Conservation (phyloP, 306 rosid genomes). For the Rosa chinensis region DNA sequence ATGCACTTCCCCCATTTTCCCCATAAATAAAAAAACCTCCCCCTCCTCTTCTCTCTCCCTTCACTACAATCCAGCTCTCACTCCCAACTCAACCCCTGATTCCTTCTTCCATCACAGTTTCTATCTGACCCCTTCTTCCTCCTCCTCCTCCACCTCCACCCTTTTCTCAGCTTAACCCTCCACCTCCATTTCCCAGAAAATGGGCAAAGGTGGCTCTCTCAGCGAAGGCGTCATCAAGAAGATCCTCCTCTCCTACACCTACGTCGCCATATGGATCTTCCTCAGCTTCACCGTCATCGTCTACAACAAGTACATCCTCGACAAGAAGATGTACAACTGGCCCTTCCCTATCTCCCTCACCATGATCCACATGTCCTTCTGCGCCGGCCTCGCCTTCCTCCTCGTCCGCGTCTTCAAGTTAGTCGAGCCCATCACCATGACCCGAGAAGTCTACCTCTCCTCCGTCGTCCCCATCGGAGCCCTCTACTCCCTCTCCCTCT, state of each 20-base stretch:
- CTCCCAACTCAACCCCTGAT: conserved; percentile 7
- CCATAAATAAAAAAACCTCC: neutral
- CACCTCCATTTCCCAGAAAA: conserved; percentile 20
- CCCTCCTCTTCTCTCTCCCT: neutral
- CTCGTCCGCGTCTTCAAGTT: conserved; percentile 61
- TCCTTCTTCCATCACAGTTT: conserved; percentile 13
- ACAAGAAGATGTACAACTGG: conserved; percentile 93
- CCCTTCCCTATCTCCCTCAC: conserved; percentile 87
- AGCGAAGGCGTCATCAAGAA: conserved; percentile 76
- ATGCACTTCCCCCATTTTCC: neutral
- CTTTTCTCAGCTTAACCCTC: conserved; percentile 2
- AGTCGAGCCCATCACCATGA: conserved; percentile 78
- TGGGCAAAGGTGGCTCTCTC: conserved; percentile 78
- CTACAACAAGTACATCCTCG: conserved; percentile 93
- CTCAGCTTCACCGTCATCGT: conserved; percentile 86
- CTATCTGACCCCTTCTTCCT: conserved; percentile 13
- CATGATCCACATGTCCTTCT: conserved; percentile 94
- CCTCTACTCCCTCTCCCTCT: conserved; percentile 73
- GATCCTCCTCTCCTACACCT: conserved; percentile 76
- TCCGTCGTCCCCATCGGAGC: conserved; percentile 93
- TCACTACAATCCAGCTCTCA: conserved; percentile 7
- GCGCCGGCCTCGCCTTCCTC: conserved; percentile 69
- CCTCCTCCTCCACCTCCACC: conserved; percentile 17
- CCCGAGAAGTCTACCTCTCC: conserved; percentile 61
- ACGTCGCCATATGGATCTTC: conserved; percentile 88